Evolutionary conservation across 805 yeast species (phyloP).

Genomic region (Cyberlindnera americana): DNA sequence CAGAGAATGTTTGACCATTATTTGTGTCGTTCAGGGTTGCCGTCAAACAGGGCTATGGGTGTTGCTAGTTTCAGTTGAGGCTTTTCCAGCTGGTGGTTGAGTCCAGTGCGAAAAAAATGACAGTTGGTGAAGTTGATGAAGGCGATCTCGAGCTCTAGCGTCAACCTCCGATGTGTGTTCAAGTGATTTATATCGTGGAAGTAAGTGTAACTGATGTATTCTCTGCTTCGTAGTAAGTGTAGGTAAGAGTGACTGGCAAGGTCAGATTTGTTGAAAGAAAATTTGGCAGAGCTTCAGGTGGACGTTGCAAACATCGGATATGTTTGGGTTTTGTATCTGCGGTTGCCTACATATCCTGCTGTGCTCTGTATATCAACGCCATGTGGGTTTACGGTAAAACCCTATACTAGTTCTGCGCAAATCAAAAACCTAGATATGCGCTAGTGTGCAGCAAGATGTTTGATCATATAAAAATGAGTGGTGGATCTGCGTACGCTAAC

Average conservation of each 20-base stretch:
- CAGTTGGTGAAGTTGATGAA: background rate
- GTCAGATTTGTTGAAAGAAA: constrained; percentile 7
- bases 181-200: too few relatives aligned
- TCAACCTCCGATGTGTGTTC: background rate
- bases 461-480: too few relatives aligned
- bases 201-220: too few relatives aligned
- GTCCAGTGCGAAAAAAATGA: background rate
- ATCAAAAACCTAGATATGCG: background rate
- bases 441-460: too few relatives aligned
- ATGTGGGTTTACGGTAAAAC: constrained; percentile 4
- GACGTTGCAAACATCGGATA: constrained; percentile 12
- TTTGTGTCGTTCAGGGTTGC: too few relatives aligned
- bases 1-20: constrained; percentile 23
- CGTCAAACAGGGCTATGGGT: background rate
- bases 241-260: background rate
- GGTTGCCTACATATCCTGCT: constrained; percentile 3
- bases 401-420: background rate
- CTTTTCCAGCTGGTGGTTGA: background rate
- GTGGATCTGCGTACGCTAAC: background rate
- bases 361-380: background rate
- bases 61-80: constrained; percentile 10
- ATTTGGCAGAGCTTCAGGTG: constrained; percentile 4
- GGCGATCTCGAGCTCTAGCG: background rate
- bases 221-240: too few relatives aligned
- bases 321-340: constrained; percentile 11